A percentile compares a stretch with the other conserved stretches of the same genome.
Evolutionary conservation across 768 basidiomycete genomes (phyloP).

Genomic region (Lentinula sp.): DNA sequence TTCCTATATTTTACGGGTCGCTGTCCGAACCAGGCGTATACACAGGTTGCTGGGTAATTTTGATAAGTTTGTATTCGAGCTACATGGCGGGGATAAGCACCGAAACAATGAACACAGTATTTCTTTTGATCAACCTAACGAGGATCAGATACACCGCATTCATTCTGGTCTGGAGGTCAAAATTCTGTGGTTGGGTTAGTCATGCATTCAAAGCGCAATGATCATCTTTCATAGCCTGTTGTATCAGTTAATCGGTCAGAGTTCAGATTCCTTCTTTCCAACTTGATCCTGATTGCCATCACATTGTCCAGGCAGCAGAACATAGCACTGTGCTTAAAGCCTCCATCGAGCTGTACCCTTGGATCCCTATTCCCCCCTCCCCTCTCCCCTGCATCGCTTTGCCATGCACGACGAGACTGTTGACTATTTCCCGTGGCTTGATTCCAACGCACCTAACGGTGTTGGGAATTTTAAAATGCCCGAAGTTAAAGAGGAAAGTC

Average conservation of each 20-base stretch:
- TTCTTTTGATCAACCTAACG: background rate
- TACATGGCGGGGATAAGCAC: background rate
- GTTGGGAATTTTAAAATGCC: slow-evolving; percentile 36
- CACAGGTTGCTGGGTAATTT: too few relatives aligned
- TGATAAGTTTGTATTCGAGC: background rate
- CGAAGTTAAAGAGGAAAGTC: slow-evolving; percentile 22
- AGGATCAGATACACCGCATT: background rate
- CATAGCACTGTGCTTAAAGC: slow-evolving; percentile 14
- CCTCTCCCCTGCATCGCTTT: slow-evolving; percentile 33
- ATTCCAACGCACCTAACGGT: slow-evolving; percentile 16
- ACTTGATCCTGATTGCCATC: slow-evolving; percentile 18
- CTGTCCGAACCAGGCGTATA: background rate
- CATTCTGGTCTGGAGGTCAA: background rate
- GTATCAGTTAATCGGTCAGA: slow-evolving; percentile 10
- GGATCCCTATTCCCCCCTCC: slow-evolving; percentile 11
- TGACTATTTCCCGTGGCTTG: slow-evolving; percentile 28
- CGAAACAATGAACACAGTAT: background rate
- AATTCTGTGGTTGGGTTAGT: too few relatives aligned
- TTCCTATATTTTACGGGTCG: background rate
- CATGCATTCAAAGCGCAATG: slow-evolving; percentile 6
- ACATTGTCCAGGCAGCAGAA: slow-evolving; percentile 19
- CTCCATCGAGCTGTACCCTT: slow-evolving; percentile 16
- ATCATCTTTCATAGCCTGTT: slow-evolving; percentile 30
- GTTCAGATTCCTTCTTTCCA: slow-evolving; percentile 14
- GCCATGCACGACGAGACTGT: slow-evolving; percentile 24